These are phyloP conservation scores for Globisporangium cederbergense DNA, from an alignment of 352 stramenopile species.

Conservation along the genomic window DNA sequence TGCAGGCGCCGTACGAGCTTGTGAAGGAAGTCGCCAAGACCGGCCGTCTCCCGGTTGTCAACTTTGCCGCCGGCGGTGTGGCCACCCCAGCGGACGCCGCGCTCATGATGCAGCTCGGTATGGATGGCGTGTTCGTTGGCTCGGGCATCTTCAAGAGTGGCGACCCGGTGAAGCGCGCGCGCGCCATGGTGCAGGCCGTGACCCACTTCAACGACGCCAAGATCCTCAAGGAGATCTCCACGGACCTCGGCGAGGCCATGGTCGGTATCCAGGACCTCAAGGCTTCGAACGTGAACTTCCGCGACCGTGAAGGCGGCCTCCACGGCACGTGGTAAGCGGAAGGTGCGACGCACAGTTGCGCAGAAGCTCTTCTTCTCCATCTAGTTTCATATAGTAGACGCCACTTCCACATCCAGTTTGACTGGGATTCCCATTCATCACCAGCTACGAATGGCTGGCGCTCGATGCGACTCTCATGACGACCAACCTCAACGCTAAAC, in stretches of 20 bases:
- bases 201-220: constrained; percentile 97
- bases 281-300: constrained; percentile 94
- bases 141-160: constrained; percentile 98
- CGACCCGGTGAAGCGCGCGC: constrained; percentile 92
- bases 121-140: constrained; percentile 98
- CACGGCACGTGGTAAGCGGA: constrained; percentile 57
- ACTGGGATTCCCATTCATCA: background rate
- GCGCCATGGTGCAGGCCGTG: constrained; percentile 95
- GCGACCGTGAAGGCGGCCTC: constrained; percentile 93
- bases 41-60: constrained; percentile 94
- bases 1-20: constrained; percentile 93
- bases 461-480: background rate
- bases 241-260: constrained; percentile 95
- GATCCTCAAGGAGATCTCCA: constrained; percentile 96
- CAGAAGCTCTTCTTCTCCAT: background rate
- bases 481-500: background rate
- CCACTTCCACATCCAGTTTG: too few species aligned
- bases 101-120: constrained; percentile 99
- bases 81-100: constrained; percentile 96
- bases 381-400: constrained; percentile 4
- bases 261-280: constrained; percentile 97
- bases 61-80: constrained; percentile 98
- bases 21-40: constrained; percentile 92
- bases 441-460: background rate
- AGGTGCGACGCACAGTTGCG: background rate